Evolutionary conservation across 2,329 filamentous ascomycete species (phyloP).

Genomic region (Zymoseptoria brevis): DNA sequence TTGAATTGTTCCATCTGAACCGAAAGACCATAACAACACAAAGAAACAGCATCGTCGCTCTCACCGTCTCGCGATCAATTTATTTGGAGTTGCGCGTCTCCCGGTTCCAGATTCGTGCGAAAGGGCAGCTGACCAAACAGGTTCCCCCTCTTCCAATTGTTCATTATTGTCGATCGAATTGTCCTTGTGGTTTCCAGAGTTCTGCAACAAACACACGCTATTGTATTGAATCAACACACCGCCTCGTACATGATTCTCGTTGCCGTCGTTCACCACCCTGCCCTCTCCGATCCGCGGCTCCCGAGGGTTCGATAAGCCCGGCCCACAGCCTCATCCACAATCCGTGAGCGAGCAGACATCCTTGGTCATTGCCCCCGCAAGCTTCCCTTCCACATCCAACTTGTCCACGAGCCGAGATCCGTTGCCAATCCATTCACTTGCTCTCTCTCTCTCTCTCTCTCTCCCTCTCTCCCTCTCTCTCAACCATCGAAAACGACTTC

Average conservation of each 20-base stretch:
- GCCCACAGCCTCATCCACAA: too few relatives aligned
- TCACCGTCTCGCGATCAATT: not conserved
- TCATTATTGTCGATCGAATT: not conserved
- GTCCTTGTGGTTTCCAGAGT: not conserved
- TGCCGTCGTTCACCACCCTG: too few relatives aligned
- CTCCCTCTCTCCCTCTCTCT: too few relatives aligned
- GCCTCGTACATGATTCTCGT: too few relatives aligned
- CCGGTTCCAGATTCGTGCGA: not conserved
- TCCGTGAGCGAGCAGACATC: not conserved
- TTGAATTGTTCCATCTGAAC: not conserved
- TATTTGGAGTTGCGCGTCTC: not conserved
- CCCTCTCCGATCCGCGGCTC: too few relatives aligned
- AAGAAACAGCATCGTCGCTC: not conserved
- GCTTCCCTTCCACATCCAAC: not conserved
- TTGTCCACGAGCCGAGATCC: not conserved
- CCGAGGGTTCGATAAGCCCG: too few relatives aligned
- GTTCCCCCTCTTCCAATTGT: not conserved
- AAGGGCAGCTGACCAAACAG: not conserved
- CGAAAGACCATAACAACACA: not conserved
- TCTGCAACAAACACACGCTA: not conserved
- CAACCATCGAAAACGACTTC: not conserved
- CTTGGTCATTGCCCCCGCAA: not conserved
- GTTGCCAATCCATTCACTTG: too few relatives aligned
- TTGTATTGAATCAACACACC: too few relatives aligned
- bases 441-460: too few relatives aligned